Evolutionary conservation across 2,329 filamentous ascomycete species (phyloP).

Genomic region (Colletotrichum incanum): DNA sequence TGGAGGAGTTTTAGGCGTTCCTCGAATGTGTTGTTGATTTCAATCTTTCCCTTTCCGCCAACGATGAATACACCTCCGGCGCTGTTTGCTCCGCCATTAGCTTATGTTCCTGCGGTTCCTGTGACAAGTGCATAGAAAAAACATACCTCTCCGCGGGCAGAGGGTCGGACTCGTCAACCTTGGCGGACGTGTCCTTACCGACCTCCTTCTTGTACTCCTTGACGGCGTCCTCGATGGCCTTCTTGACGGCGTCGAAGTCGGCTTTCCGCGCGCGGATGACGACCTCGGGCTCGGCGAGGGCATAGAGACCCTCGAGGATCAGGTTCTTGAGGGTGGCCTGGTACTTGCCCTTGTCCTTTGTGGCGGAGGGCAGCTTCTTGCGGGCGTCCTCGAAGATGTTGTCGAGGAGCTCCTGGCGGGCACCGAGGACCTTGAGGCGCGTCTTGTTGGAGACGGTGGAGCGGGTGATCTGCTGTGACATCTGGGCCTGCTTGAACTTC

Average conservation of each 20-base stretch:
- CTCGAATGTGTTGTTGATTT: conserved; percentile 98
- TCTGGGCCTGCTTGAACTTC: conserved; percentile 98
- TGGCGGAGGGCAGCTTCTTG: conserved; percentile 76
- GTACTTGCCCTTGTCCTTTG: conserved; percentile 83
- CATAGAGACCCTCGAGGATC: conserved; percentile 91
- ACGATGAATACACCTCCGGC: conserved; percentile 87
- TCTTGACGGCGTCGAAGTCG: conserved; percentile 82
- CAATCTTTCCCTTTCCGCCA: conserved; percentile 91
- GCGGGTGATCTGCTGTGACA: conserved; percentile 98
- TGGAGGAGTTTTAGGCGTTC: conserved; percentile 89
- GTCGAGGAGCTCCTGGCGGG: conserved; percentile 92
- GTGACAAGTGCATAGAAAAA: neutral
- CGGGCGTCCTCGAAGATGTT: conserved; percentile 87
- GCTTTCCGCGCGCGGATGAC: conserved; percentile 83
- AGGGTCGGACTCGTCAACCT: conserved; percentile 84
- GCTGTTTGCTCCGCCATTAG: conserved; percentile 62
- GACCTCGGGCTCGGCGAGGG: conserved; percentile 85
- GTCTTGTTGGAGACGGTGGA: conserved; percentile 98
- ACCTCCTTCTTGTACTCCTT: conserved; percentile 88
- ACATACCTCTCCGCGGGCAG: conserved; percentile 89
- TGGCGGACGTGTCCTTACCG: conserved; percentile 78
- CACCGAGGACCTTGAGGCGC: conserved; percentile 87
- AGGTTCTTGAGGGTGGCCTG: conserved; percentile 82
- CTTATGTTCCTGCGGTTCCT: neutral
- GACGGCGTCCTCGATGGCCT: conserved; percentile 82